Percentiles rank a stretch among this genome's conserved stretches.
Evolutionary conservation across 176 grass and related monocot genomes (phyloP).

Genomic region (Bonia amplexicaulis): DNA sequence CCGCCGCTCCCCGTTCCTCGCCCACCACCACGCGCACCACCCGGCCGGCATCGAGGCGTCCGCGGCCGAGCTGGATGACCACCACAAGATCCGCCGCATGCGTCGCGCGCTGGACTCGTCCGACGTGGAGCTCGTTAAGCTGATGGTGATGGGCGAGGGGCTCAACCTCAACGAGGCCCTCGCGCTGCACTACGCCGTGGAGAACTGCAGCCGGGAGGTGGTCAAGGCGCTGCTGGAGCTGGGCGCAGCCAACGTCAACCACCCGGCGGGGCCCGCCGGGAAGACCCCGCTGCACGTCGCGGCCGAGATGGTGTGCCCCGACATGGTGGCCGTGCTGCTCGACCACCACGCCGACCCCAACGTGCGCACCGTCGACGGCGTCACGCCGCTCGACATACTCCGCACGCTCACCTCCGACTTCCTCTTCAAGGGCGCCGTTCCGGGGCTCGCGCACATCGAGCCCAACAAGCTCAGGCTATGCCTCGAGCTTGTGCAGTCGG

Average conservation of each 20-base stretch:
- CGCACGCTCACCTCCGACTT: constrained; percentile 97
- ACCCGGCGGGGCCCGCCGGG: constrained; percentile 70
- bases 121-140: constrained; percentile 96
- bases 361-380: constrained; percentile 92
- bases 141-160: constrained; percentile 99
- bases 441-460: constrained; percentile 87
- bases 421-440: constrained; percentile 95
- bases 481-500: constrained; percentile 95
- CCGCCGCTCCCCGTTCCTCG: constrained; percentile 67
- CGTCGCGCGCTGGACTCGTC: constrained; percentile 92
- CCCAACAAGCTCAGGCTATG: constrained; percentile 97
- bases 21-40: constrained; percentile 59
- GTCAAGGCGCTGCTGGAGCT: constrained; percentile 96
- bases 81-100: constrained; percentile 99
- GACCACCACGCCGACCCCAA: constrained; percentile 98
- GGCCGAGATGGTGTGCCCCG: constrained; percentile 97
- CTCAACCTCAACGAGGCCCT: constrained; percentile 96
- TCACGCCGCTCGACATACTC: constrained; percentile 92
- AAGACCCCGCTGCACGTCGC: constrained; percentile 95
- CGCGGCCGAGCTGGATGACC: constrained; percentile 54
- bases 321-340: constrained; percentile 98
- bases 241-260: constrained; percentile 92
- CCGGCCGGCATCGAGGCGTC: constrained; percentile 30
- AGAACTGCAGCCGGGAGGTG: constrained; percentile 97
- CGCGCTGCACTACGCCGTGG: constrained; percentile 93